Base-by-base conservation (phyloP, 106 monocot species). In the Acorus calamus region DNA sequence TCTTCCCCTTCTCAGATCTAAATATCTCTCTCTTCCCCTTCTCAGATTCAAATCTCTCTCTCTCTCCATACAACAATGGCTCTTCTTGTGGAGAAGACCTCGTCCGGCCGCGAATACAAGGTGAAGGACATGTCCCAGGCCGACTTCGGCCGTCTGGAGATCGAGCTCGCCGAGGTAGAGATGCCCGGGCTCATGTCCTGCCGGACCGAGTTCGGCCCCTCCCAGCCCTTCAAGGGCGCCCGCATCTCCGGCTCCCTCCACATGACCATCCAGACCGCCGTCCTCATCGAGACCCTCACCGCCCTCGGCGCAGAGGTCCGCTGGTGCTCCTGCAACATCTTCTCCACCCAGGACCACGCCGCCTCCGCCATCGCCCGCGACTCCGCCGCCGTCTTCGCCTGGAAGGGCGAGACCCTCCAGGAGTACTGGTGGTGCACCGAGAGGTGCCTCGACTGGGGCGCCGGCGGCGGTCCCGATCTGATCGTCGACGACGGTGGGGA, bases 351-450 rank as follows among this genome's bases (percentile, higher is more conserved):
- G 73, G 86, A 91, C 70, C 86, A 86, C 68, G 90, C 86, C 60
- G 86, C 90, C 43, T 69, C 90, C 7, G 90, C 83, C 60, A 90
- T 90, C 70, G 83, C 86, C 50, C 79, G 86, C 56, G 86, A 90
- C 66, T 83, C 79, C 63, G 86, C 86, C 41, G 74, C 86, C 10
- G 82, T 90, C 12, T 90, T 90, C 67, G 90, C 86, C 63, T 90
- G 90, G 90, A 90, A 86, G 75, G 90, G 90, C 8, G 90, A 90
- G 77, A 90, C 90, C 46, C 86, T 90, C 55, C 73, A 81, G 76
- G 89, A 89, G 85, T 89, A 90, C 83, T 86, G 90, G 90, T 90
- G 90, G 90, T 90, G 90, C 75, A 90, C 90, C 11, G 86, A 90
- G 80, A 51, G 90, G 10, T 80, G 75, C 69, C 78, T 90, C 57